phyloP scores from a whole-genome alignment of 1,284 basidiomycete genomes.

The Singerocomus inundabilis region DNA sequence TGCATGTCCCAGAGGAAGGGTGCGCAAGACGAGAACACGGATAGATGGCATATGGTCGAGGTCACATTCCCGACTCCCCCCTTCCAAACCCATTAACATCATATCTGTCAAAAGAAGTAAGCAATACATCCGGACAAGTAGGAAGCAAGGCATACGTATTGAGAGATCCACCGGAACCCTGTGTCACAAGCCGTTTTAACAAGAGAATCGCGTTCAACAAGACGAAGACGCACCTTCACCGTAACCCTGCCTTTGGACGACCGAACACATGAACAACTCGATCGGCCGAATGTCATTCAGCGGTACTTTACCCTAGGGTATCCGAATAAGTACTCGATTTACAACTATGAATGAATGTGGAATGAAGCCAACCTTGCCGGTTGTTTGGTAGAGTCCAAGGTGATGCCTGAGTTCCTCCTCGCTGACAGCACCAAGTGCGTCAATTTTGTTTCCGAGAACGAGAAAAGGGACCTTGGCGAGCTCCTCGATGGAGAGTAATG shows the following conservation, averaged over 20 bases:
- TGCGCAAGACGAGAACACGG: slow-evolving; percentile 16
- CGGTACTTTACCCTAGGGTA: slow-evolving; percentile 86
- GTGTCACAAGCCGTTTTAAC: slow-evolving; percentile 7
- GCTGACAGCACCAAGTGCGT: slow-evolving; percentile 94
- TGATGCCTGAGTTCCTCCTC: slow-evolving; percentile 97
- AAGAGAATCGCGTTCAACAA: neutral
- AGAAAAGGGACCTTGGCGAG: slow-evolving; percentile 97
- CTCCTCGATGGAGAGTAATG: slow-evolving; percentile 92
- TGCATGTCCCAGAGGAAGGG: slow-evolving; percentile 12
- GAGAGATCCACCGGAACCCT: slow-evolving; percentile 97
- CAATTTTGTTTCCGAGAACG: slow-evolving; percentile 99
- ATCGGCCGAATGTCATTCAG: slow-evolving; percentile 97
- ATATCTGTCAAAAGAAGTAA: slow-evolving; percentile 31
- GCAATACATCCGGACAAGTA: slow-evolving; percentile 1
- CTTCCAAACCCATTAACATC: slow-evolving; percentile 8
- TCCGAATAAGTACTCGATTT: slow-evolving; percentile 5
- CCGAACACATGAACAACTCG: slow-evolving; percentile 99
- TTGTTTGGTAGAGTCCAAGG: slow-evolving; percentile 96
- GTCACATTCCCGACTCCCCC: slow-evolving; percentile 3
- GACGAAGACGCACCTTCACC: slow-evolving; percentile 72
- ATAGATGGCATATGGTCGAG: slow-evolving; percentile 24
- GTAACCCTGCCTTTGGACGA: slow-evolving; percentile 98
- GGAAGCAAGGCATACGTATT: slow-evolving; percentile 68
- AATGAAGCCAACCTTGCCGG: slow-evolving; percentile 78
- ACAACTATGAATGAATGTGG: neutral